These are phyloP conservation scores for Pachyrhizus erosus DNA, from an alignment of 306 rosid genomes.

Conservation along the genomic window DNA sequence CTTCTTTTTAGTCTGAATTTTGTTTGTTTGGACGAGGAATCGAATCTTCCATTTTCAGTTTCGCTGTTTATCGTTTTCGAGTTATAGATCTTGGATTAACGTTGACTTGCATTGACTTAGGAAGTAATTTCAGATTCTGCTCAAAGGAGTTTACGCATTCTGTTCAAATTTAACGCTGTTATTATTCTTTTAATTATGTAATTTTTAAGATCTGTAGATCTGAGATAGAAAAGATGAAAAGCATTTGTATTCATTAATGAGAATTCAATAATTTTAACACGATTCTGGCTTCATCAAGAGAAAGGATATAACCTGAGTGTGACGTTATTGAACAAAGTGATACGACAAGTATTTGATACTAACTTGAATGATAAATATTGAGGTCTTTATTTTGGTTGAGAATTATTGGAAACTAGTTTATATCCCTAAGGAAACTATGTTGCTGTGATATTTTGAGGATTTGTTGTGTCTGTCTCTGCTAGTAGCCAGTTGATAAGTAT, in stretches of 20 bases:
- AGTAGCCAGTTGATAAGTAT: neutral
- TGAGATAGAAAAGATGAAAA: neutral
- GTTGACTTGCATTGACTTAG: slow-evolving; percentile 47
- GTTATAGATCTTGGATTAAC: slow-evolving; percentile 20
- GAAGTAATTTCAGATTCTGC: neutral
- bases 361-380: neutral
- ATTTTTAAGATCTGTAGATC: neutral
- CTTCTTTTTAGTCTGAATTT: neutral
- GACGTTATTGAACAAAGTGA: neutral
- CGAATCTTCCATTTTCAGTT: neutral
- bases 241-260: neutral
- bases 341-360: neutral
- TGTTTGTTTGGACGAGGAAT: neutral
- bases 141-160: neutral
- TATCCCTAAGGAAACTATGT: neutral
- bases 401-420: neutral
- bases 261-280: neutral
- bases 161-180: neutral
- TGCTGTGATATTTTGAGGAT: neutral
- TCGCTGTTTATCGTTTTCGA: neutral
- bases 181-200: neutral
- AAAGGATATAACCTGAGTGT: neutral
- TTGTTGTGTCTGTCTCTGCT: neutral
- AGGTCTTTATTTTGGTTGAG: neutral
- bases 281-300: neutral